These are phyloP conservation scores for Iodosphaeria phyllophila DNA, from an alignment of 2,329 filamentous ascomycete species.

Conservation along the genomic window DNA sequence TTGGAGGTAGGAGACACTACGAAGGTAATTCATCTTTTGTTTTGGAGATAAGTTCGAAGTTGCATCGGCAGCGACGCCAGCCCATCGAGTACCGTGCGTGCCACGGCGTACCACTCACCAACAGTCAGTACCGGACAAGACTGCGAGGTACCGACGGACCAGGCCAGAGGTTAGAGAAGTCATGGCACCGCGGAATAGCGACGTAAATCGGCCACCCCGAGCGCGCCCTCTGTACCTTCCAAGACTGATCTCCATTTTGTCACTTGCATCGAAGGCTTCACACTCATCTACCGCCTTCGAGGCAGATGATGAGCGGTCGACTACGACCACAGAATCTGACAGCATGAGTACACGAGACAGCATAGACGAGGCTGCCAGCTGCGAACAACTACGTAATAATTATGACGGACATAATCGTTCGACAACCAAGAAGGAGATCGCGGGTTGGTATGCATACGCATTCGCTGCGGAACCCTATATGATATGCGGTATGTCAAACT, in stretches of 20 bases:
- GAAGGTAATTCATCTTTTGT: too few relatives aligned
- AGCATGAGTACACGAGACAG: conserved; percentile 18
- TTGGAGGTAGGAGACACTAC: too few relatives aligned
- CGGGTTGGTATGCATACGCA: conserved; percentile 90
- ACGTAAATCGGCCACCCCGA: too few relatives aligned
- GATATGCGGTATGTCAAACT: conserved; percentile 74
- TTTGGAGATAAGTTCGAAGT: too few relatives aligned
- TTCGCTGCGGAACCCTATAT: conserved; percentile 96
- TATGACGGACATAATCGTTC: conserved; percentile 73
- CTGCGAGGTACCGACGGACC: too few relatives aligned
- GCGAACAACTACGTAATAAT: conserved; percentile 18
- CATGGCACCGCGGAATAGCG: conserved; percentile 19
- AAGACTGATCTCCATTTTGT: conserved; percentile 30
- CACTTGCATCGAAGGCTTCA: conserved; percentile 33
- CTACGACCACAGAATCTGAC: conserved; percentile 17
- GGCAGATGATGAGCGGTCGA: conserved; percentile 50
- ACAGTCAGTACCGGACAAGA: neutral
- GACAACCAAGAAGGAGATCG: conserved; percentile 72
- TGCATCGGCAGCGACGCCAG: too few relatives aligned
- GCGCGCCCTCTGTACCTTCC: too few relatives aligned
- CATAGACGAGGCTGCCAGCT: conserved; percentile 18
- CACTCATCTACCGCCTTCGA: conserved; percentile 46
- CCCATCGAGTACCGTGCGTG: too few relatives aligned
- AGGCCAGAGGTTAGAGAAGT: too few relatives aligned
- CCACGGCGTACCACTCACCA: neutral